A percentile compares a stretch with the other conserved stretches of the same genome.
phyloP scores from a whole-genome alignment of 2,329 filamentous ascomycete species.

The Cercospora sp. region DNA sequence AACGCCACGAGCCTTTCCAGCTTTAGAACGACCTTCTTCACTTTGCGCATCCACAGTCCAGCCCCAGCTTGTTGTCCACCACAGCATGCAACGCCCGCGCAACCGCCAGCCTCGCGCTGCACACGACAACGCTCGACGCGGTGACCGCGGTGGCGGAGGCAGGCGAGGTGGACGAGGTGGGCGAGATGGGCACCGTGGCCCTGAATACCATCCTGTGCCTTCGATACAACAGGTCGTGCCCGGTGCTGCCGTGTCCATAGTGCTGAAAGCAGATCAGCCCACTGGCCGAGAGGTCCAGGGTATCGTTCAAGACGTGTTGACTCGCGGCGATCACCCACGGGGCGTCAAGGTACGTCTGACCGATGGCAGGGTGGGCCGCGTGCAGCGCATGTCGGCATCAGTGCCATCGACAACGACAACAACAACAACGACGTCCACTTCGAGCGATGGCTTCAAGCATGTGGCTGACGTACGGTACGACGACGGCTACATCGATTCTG shows the following conservation, averaged over 20 bases:
- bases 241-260: constrained; percentile 67
- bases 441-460: constrained; percentile 17
- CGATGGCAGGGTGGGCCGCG: constrained; percentile 71
- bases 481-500: constrained; percentile 2
- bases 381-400: constrained; percentile 59
- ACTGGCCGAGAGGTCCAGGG: constrained; percentile 71
- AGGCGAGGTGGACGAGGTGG: not conserved
- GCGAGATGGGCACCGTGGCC: constrained; percentile 5
- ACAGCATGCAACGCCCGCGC: constrained; percentile 33
- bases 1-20: not conserved
- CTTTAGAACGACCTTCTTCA: not conserved
- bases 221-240: constrained; percentile 52
- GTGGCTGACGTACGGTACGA: constrained; percentile 14
- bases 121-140: constrained; percentile 14
- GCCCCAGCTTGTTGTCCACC: not conserved
- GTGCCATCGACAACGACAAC: constrained; percentile 3
- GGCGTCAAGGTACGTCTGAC: constrained; percentile 71
- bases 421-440: not conserved
- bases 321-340: constrained; percentile 67
- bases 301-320: constrained; percentile 66
- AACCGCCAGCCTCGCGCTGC: constrained; percentile 34
- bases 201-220: constrained; percentile 31
- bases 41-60: not conserved
- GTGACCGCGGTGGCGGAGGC: not conserved
- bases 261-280: constrained; percentile 73